Base-by-base conservation (phyloP, 257 asterid genomes). In the Solanum gandarillasii region DNA sequence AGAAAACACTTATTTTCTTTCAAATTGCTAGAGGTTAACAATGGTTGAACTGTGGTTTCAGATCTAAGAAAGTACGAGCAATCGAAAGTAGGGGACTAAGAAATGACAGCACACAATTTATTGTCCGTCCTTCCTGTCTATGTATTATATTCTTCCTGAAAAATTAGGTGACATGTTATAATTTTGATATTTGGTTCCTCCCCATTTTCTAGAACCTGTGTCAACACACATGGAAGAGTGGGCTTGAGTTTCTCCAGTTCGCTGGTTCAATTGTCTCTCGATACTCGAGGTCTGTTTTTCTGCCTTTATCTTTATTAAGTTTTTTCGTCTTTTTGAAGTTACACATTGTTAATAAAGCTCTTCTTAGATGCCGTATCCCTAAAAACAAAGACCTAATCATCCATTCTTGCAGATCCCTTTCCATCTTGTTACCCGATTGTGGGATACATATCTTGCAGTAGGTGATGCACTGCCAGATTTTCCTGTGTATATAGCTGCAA, bases 401-500 rank as follows among this genome's bases (percentile, higher is more conserved):
- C 43, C 46, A 23, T 83, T 92, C 58, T 32, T 89, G 79, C 90
- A 96, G 99, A 95, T 96, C 83, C 99, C 98, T 1, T 95, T 96
- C 89, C 88, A 90, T 89, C 97, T 96, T 29, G 98, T 95, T 90
- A 92, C 93, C 83, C 97, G 99, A 85, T 90, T 96, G 90, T 96
- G 99, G 98, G 99, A 96, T 88, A 96, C 98, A 6, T 96, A 96
- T 93, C 98, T 96, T 90, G 98, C 99, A 12, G 99, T 95, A 95
- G 99, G 98, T 89, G 99, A 96, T 92, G 98, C 96, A 39, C 91
- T 96, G 70, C 98, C 98, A 12, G 98, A 96, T 86, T 95, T 96
- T 90, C 98, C 94, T 31, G 96, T 96, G 86, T 96, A 96, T 93
- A 95, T 96, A 88, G 96, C 93, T 89, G 99, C 98, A 90, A 96